Conservation (phyloP, 257 asterid genomes). For the Petunia axillaris region DNA sequence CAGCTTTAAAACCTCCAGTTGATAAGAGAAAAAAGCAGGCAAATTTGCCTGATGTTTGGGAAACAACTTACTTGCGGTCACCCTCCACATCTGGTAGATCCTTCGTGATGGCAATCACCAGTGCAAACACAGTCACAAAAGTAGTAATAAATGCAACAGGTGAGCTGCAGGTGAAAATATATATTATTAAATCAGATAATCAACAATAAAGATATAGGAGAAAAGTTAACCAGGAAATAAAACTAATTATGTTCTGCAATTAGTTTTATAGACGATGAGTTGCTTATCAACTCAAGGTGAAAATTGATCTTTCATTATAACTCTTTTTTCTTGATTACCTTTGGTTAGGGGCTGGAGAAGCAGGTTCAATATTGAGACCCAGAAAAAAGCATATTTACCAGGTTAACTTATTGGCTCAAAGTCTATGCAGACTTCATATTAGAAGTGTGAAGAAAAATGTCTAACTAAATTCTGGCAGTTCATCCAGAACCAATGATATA, state of each 20-base stretch:
- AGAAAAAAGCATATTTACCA: not conserved
- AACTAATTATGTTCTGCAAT: not conserved
- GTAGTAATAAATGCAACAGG: constrained; percentile 98
- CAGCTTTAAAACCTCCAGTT: not conserved
- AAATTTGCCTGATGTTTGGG: constrained; percentile 20
- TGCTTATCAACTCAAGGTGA: not conserved
- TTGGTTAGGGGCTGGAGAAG: not conserved
- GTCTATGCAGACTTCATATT: not conserved
- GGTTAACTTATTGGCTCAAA: not conserved
- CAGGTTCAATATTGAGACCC: not conserved
- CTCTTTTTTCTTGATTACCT: not conserved
- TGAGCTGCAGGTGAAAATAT: constrained; percentile 60
- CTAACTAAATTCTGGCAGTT: not conserved
- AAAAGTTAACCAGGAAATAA: not conserved
- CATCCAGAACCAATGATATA: not conserved
- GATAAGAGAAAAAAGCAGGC: constrained; percentile 16
- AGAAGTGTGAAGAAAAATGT: not conserved
- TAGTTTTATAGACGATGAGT: not conserved
- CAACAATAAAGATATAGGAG: not conserved
- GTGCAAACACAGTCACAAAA: constrained; percentile 89
- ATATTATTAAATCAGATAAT: constrained; percentile 10
- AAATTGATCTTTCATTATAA: not conserved
- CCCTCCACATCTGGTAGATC: constrained; percentile 99
- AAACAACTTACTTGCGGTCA: constrained; percentile 88
- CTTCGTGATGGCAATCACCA: constrained; percentile 97